Percentiles rank a stretch among this genome's conserved stretches.
Conservation (phyloP, 305 asterid species). For the Salvia sclarea region DNA sequence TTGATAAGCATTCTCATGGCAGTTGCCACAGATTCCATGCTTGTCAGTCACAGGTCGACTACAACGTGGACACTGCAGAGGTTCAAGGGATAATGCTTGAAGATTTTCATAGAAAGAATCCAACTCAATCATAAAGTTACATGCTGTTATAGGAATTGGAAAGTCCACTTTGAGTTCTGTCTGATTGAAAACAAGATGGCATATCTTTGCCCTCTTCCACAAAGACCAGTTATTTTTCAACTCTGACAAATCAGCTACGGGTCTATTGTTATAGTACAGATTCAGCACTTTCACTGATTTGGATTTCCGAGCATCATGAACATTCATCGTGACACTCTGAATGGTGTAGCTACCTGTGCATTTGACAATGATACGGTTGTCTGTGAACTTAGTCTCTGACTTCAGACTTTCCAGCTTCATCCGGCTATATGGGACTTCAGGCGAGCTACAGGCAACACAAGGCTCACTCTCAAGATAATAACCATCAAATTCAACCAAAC, state of each 20-base stretch:
- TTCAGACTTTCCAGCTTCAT: conserved; percentile 98
- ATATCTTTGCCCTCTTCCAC: conserved; percentile 98
- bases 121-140: conserved; percentile 98
- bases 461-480: conserved; percentile 99
- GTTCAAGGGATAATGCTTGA: conserved; percentile 98
- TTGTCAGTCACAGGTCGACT: conserved; percentile 97
- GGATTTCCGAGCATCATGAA: conserved; percentile 97
- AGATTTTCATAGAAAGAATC: conserved; percentile 98
- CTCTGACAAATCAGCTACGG: conserved; percentile 96
- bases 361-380: conserved; percentile 95
- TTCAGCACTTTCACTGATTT: conserved; percentile 98
- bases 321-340: conserved; percentile 97
- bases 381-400: conserved; percentile 98
- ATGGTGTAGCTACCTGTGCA: conserved; percentile 99
- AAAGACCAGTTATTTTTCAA: conserved; percentile 95
- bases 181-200: conserved; percentile 95
- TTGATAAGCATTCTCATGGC: conserved; percentile 99
- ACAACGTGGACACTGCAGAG: conserved; percentile 98
- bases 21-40: conserved; percentile 94
- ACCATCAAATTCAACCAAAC: conserved; percentile 99
- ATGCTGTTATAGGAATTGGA: conserved; percentile 92
- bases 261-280: conserved; percentile 96
- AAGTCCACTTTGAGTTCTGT: conserved; percentile 97
- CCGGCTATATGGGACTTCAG: conserved; percentile 97
- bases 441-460: conserved; percentile 99